Conservation (phyloP, 177 flowering plant species). For the Vitis hybrid region DNA sequence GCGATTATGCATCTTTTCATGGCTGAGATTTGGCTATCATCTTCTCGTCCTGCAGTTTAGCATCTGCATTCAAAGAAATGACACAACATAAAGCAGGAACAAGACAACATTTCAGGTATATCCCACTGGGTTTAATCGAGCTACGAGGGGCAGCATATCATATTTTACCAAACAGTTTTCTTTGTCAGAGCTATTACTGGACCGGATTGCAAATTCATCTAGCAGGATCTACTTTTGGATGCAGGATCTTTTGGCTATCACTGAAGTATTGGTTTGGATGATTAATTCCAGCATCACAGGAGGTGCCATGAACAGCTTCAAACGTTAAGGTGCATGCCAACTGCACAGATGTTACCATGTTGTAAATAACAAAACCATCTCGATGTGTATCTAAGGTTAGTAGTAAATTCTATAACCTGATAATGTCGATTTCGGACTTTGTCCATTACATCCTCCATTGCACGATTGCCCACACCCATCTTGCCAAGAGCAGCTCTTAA, state of each 20-base stretch:
- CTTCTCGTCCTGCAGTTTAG: no score
- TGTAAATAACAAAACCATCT: neutral
- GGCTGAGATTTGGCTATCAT: no score
- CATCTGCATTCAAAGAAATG: no score
- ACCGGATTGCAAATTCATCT: no score
- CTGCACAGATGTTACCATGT: slow-evolving; percentile 35
- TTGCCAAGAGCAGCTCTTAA: slow-evolving; percentile 77
- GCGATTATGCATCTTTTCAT: no score
- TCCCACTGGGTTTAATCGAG: no score
- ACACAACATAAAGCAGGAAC: no score
- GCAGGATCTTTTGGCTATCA: slow-evolving; percentile 73
- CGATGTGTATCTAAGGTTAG: neutral
- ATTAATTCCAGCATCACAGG: slow-evolving; percentile 89
- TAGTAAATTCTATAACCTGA: slow-evolving; percentile 50
- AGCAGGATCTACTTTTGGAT: slow-evolving; percentile 45
- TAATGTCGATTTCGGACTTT: slow-evolving; percentile 79
- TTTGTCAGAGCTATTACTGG: no score
- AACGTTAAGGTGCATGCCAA: slow-evolving; percentile 92
- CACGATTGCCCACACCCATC: slow-evolving; percentile 69
- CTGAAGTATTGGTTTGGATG: slow-evolving; percentile 95
- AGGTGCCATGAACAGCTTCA: slow-evolving; percentile 73
- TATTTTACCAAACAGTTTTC: no score
- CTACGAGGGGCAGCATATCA: no score
- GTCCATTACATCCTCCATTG: slow-evolving; percentile 72
- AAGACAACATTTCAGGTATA: no score